Conservation (phyloP, 331 rosid species). For the Acacia concinna region DNA sequence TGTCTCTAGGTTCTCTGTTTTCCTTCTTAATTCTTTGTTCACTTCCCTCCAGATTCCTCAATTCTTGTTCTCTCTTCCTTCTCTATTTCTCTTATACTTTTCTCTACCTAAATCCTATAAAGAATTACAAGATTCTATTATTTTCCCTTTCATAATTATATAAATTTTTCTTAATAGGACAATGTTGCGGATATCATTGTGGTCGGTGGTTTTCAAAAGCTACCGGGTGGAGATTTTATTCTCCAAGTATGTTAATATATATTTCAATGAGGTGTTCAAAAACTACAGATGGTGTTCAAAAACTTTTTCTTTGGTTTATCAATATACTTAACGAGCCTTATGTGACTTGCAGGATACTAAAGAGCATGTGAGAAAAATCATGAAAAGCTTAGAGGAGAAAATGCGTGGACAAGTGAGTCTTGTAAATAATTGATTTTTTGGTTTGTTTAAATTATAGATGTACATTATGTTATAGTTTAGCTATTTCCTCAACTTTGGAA, state of each 20-base stretch:
- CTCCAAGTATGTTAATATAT: slow-evolving; percentile 57
- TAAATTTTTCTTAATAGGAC: slow-evolving; percentile 46
- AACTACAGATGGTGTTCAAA: not conserved
- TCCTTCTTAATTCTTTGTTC: too few relatives aligned
- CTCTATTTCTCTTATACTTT: too few relatives aligned
- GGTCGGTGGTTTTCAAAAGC: slow-evolving; percentile 77
- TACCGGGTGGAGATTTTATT: slow-evolving; percentile 67
- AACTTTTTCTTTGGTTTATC: not conserved
- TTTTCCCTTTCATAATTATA: slow-evolving; percentile 3
- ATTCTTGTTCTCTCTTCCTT: too few relatives aligned
- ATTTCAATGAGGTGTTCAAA: not conserved
- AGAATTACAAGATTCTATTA: too few relatives aligned
- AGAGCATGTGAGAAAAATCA: slow-evolving; percentile 77
- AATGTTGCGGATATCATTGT: slow-evolving; percentile 71
- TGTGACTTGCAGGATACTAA: slow-evolving; percentile 50
- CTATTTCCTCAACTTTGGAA: not conserved
- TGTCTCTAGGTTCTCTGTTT: too few relatives aligned
- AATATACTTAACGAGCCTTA: not conserved
- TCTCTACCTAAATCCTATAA: too few relatives aligned
- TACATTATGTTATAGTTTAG: not conserved
- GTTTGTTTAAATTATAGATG: not conserved
- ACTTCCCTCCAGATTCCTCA: too few relatives aligned
- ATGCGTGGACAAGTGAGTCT: slow-evolving; percentile 72
- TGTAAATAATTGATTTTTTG: not conserved
- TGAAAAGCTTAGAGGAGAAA: slow-evolving; percentile 85